These are phyloP conservation scores for Barnettozyma pratensis DNA, from an alignment of 805 yeast genomes.

Conservation along the genomic window DNA sequence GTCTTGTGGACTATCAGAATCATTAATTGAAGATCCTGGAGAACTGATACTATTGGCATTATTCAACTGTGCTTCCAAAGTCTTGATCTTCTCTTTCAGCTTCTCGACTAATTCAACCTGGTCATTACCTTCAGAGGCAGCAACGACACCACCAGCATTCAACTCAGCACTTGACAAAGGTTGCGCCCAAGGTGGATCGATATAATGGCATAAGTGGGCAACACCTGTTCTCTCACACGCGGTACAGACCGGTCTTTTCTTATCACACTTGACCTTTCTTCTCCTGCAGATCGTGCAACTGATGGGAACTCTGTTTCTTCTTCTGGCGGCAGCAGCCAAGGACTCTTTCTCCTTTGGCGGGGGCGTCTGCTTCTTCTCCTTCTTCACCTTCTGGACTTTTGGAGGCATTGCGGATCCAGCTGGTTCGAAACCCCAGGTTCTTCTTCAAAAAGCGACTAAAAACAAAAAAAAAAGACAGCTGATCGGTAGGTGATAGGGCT, in stretches of 20 bases:
- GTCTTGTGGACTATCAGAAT: conserved; percentile 4
- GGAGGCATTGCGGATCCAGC: conserved; percentile 4
- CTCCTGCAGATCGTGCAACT: conserved; percentile 44
- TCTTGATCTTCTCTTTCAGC: conserved; percentile 51
- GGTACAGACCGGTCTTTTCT: conserved; percentile 49
- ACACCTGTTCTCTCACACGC: conserved; percentile 56
- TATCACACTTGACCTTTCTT: conserved; percentile 46
- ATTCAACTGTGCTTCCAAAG: conserved; percentile 32
- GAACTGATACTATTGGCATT: not conserved
- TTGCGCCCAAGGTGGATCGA: conserved; percentile 59
- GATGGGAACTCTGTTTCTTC: conserved; percentile 44
- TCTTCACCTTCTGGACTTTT: conserved; percentile 3
- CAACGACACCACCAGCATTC: conserved; percentile 27
- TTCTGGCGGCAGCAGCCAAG: conserved; percentile 20
- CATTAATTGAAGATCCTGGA: conserved; percentile 8
- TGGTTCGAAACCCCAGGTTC: too few relatives aligned
- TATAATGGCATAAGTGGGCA: conserved; percentile 50
- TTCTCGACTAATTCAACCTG: conserved; percentile 38
- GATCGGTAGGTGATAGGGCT: too few relatives aligned
- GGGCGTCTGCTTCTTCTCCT: conserved; percentile 2
- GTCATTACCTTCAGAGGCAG: conserved; percentile 23
- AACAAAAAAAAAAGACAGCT: too few relatives aligned
- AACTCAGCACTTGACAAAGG: conserved; percentile 40
- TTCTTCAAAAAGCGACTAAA: too few relatives aligned
- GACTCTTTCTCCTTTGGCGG: conserved; percentile 2